Evolutionary conservation across 1,284 basidiomycete species (phyloP), one percentile per base, ranked within the genome.

Genomic region (Anthracocystis panici-leucophaei): DNA sequence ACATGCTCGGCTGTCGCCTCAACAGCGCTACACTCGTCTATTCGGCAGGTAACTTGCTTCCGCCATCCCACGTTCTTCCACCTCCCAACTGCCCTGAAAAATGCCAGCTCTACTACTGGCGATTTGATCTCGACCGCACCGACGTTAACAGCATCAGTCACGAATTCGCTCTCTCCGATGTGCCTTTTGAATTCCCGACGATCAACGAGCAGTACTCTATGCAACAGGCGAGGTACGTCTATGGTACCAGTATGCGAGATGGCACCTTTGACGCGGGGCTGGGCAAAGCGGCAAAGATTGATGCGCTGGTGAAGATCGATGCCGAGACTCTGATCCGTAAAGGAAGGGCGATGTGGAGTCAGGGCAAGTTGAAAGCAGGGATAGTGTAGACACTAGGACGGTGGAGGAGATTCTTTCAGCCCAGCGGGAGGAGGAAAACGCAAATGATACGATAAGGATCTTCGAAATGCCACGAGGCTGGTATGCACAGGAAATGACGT

Each of bases 171-270:
- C 84, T 88, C n/a, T 82, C 85, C 2, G 77, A 85, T 18, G 87
- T 88, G 25, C 88, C 88, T 0, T 87, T 88, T 80, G 88, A 88
- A 63, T 88, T 88, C 56, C 87, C 88, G 0, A 78, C 84, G 4
- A 85, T 87, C 46, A 86, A 86, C 42, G 76, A 83, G 7, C 66
- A 75, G 16, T 74, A 80, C n/a, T 72, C 65, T 14, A 87, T 88
- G 85, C 77, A 81, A 16, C 65, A 83, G 16, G 79, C 86, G 12
- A 75, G 79, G 33, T 88, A 84, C 68, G 82, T 88, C 1, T 88
- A 88, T 63, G 81, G 81, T 20, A 79, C 80, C 0, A 75, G 74
- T 10, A 80, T 81, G 63, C 66, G 71, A 9, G 72, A 74, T 40
- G 77, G 79, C 12, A 72, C 84, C 5, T 88, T 88, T 59, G 87